Base-by-base conservation (phyloP, 371 early-diverging fungal genomes). In the Furculomyces boomerangus region DNA sequence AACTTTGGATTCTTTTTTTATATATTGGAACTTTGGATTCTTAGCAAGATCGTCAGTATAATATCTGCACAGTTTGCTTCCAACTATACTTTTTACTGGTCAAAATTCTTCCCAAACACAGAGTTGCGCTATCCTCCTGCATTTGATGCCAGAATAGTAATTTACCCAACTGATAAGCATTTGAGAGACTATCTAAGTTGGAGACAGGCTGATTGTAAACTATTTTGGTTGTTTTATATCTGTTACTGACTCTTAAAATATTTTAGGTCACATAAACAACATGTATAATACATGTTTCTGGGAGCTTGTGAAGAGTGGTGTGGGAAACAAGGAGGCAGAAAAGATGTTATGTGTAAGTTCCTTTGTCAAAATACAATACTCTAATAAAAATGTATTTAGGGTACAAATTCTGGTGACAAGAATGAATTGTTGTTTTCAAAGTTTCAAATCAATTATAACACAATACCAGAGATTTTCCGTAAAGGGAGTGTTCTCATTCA, bases 281-380 rank as follows among this genome's bases (percentile, higher is more conserved):
- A 62, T 91, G 50, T 93, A 91, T 68, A 94, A 96, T 63, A 90
- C 93, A 0, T 79, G 84, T 2, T 93, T 93, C 67, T 94, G 95
- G 95, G 71, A 80, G 5, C 68, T 96, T 44, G 95, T 94, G 13
- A 78, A 80, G 45, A 84, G 82, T 13, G 70, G 73, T 30, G 65
- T 61, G 53, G 24, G 78, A 5, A 79, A 79, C 55, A 67, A 62
- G 16, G 79, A 79, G 26, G 87, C 89, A 5, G 86, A 84, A 59
- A 70, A 73, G 35, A 59, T 61, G 1, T 61, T 88, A 28, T 66
- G 70, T 49, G 86, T 84, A 78, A 64, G 67, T 55, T 8, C 39
- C 18, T 50, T 27, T 25, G 13, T 39, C n/a, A 14, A 39, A 26
- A 2, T 35, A 26, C 8, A 30, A 47, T 26, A 32, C 22, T 5